These are phyloP conservation scores for Aquilaria agallochum DNA, from an alignment of 441 rosid genomes.

Conservation along the genomic window DNA sequence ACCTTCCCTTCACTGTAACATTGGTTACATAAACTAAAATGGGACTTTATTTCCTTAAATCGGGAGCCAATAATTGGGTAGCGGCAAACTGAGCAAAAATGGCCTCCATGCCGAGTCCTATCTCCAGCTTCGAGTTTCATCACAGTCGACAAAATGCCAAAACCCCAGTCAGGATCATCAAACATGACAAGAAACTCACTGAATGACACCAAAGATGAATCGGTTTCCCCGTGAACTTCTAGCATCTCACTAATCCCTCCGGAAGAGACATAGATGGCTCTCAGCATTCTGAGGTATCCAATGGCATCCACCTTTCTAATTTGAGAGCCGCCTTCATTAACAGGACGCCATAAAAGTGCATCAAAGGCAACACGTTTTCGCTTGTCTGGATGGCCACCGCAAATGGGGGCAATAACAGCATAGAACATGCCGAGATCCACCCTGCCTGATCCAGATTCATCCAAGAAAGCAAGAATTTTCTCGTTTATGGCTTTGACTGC, in stretches of 20 bases:
- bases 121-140: slow-evolving; percentile 75
- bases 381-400: slow-evolving; percentile 64
- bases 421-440: slow-evolving; percentile 81
- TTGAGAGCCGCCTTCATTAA: slow-evolving; percentile 60
- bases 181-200: slow-evolving; percentile 74
- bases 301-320: slow-evolving; percentile 55
- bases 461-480: slow-evolving; percentile 60
- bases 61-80: slow-evolving; percentile 81
- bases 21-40: slow-evolving; percentile 75
- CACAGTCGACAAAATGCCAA: slow-evolving; percentile 73
- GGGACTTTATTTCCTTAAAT: slow-evolving; percentile 75
- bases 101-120: slow-evolving; percentile 69
- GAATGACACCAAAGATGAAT: slow-evolving; percentile 49
- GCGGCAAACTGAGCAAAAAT: slow-evolving; percentile 71
- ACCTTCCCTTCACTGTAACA: slow-evolving; percentile 93
- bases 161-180: slow-evolving; percentile 84
- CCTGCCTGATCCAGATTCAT: slow-evolving; percentile 73
- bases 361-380: slow-evolving; percentile 72
- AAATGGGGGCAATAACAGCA: slow-evolving; percentile 74
- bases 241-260: slow-evolving; percentile 54
- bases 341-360: slow-evolving; percentile 77
- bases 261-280: slow-evolving; percentile 66
- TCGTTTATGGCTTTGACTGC: slow-evolving; percentile 82
- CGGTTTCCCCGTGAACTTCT: slow-evolving; percentile 60
- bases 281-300: slow-evolving; percentile 51